These are phyloP conservation scores for Goffeauzyma gilvescens DNA, from an alignment of 768 basidiomycete species.

Conservation along the genomic window DNA sequence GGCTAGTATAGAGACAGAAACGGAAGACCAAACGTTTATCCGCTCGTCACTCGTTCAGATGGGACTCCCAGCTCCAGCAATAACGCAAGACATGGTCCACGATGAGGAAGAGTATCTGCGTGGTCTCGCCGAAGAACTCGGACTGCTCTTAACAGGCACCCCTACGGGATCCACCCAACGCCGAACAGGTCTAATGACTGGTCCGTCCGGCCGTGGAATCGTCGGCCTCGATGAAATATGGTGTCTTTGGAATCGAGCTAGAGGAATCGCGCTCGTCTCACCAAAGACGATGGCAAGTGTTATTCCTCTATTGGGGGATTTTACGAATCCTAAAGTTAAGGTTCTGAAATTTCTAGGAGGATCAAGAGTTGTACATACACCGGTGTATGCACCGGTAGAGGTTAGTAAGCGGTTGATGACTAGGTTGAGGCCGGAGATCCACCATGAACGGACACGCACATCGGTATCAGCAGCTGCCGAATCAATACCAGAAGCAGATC, in stretches of 20 bases:
- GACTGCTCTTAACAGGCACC: conserved; percentile 44
- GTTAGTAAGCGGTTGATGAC: neutral
- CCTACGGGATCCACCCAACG: neutral
- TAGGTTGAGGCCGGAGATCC: no score
- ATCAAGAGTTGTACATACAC: conserved; percentile 64
- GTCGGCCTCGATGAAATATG: conserved; percentile 81
- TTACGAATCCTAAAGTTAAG: conserved; percentile 51
- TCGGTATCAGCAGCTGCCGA: no score
- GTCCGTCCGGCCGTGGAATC: conserved; percentile 43
- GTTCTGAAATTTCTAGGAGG: conserved; percentile 53
- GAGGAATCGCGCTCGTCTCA: conserved; percentile 79
- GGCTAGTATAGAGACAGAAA: conserved; percentile 12
- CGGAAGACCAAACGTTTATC: conserved; percentile 63
- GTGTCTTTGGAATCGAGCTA: conserved; percentile 85
- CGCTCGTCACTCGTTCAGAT: conserved; percentile 75
- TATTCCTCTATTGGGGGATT: conserved; percentile 45
- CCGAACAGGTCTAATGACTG: conserved; percentile 49
- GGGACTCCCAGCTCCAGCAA: conserved; percentile 62
- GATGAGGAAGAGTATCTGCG: conserved; percentile 64
- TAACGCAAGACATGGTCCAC: conserved; percentile 71
- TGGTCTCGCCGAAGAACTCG: conserved; percentile 65
- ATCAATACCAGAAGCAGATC: neutral
- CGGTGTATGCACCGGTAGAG: conserved; percentile 42
- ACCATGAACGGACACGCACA: no score
- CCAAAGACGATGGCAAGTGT: conserved; percentile 68